Percentiles rank a stretch among this genome's conserved stretches.
These are phyloP conservation scores for Globisporangium carolinianum DNA, from an alignment of 352 stramenopile genomes.

Conservation along the genomic window DNA sequence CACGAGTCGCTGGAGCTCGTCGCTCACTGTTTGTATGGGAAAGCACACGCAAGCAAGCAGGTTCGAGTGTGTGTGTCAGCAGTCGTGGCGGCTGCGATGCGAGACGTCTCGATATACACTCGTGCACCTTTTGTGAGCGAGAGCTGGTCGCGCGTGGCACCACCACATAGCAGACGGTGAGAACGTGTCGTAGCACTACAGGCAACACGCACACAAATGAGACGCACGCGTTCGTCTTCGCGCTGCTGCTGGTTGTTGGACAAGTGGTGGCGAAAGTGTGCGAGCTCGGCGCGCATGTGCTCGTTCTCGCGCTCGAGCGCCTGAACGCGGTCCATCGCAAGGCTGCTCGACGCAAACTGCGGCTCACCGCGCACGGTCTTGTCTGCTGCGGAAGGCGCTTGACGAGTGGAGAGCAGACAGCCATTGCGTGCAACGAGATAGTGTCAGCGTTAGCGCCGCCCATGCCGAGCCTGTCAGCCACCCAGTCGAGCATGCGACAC, in stretches of 20 bases:
- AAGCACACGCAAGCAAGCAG: background rate
- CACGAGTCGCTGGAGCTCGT: slow-evolving; percentile 51
- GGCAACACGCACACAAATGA: background rate
- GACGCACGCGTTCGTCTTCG: slow-evolving; percentile 44
- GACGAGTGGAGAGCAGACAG: too few species aligned
- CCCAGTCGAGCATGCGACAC: background rate
- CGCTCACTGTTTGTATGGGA: slow-evolving; percentile 16
- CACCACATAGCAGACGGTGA: background rate
- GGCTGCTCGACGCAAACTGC: slow-evolving; percentile 3
- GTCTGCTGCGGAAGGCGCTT: too few species aligned
- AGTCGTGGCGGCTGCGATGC: background rate
- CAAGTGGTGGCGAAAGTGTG: slow-evolving; percentile 40
- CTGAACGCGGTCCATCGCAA: slow-evolving; percentile 30
- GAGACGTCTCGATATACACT: too few species aligned
- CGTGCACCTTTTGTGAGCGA: slow-evolving; percentile 19
- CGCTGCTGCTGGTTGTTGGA: slow-evolving; percentile 54
- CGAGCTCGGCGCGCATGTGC: slow-evolving; percentile 40
- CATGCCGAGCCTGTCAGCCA: too few species aligned
- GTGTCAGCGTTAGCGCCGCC: too few species aligned
- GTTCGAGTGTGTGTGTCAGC: background rate
- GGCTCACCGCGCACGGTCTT: slow-evolving; percentile 4
- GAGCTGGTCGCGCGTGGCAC: slow-evolving; percentile 4
- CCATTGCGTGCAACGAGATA: too few species aligned
- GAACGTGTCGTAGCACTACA: slow-evolving; percentile 2
- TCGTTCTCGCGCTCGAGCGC: slow-evolving; percentile 57